Conservation (phyloP, 345 rosid species). For the Crucihimalaya himalaica region DNA sequence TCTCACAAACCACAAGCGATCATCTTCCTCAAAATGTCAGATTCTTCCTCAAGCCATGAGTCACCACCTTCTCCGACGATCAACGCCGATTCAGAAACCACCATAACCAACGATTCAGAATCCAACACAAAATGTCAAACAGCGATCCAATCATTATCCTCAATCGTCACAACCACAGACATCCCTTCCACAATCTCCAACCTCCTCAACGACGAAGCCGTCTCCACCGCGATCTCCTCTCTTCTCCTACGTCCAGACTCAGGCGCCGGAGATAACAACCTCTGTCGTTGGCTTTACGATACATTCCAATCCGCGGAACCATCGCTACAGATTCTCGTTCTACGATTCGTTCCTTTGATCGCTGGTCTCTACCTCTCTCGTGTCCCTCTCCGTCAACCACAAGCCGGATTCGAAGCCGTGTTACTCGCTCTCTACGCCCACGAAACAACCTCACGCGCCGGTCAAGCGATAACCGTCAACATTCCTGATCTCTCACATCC, state of each 20-base stretch:
- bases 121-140: conserved; percentile 38
- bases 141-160: conserved; percentile 50
- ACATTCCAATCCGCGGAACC: conserved; percentile 71
- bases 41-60: conserved; percentile 29
- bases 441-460: conserved; percentile 62
- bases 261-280: conserved; percentile 77
- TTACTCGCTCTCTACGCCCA: conserved; percentile 76
- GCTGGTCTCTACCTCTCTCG: conserved; percentile 84
- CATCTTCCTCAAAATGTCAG: conserved; percentile 25
- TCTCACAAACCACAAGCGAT: conserved; percentile 18
- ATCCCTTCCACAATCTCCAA: conserved; percentile 49
- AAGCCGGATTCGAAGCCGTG: conserved; percentile 86
- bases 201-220: conserved; percentile 59
- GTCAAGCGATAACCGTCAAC: conserved; percentile 64
- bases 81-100: conserved; percentile 12
- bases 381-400: conserved; percentile 55
- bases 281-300: conserved; percentile 93
- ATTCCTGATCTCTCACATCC: conserved; percentile 75
- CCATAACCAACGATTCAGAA: conserved; percentile 7
- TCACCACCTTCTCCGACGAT: conserved; percentile 23
- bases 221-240: conserved; percentile 62
- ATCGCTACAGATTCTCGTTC: conserved; percentile 68
- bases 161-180: conserved; percentile 47
- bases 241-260: conserved; percentile 70
- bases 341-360: conserved; percentile 66